phyloP scores from a whole-genome alignment of 345 rosid genomes.

The Lagerstroemia speciosa region DNA sequence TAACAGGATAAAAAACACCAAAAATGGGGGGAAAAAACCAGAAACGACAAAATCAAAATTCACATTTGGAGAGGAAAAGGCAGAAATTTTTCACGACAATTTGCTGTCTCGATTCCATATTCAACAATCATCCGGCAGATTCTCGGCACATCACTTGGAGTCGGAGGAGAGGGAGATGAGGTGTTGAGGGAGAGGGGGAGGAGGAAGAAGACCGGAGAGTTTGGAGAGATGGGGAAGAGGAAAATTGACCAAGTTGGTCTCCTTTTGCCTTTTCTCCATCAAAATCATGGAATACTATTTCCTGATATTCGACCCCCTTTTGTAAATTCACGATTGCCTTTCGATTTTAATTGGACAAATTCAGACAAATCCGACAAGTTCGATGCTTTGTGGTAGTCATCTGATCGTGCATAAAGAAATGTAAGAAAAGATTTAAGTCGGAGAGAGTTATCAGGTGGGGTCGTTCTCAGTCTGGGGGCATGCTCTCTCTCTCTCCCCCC shows the following conservation, averaged over 20 bases:
- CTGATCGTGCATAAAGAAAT: not conserved
- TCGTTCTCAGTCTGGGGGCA: not conserved
- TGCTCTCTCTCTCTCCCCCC: not conserved
- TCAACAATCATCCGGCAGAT: not conserved
- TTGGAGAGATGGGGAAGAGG: not conserved
- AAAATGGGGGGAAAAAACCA: not conserved
- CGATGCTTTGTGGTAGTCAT: not conserved
- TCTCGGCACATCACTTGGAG: not conserved
- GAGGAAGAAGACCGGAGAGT: not conserved
- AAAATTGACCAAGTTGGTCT: not conserved
- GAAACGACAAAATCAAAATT: not conserved
- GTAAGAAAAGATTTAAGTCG: not conserved
- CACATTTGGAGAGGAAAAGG: not conserved
- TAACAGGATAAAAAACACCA: not conserved
- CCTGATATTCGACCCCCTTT: not conserved
- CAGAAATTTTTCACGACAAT: not conserved
- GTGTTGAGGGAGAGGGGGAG: too few species aligned
- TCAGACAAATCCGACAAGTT: not conserved
- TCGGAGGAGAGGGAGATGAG: not conserved
- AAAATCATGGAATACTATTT: not conserved
- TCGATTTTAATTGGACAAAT: not conserved
- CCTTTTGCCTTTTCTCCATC: constrained; percentile 1
- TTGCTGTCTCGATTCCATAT: not conserved
- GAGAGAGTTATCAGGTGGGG: not conserved
- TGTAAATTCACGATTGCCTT: not conserved